Conservation (phyloP, 1,284 basidiomycete species). For the Flammula alnicola region DNA sequence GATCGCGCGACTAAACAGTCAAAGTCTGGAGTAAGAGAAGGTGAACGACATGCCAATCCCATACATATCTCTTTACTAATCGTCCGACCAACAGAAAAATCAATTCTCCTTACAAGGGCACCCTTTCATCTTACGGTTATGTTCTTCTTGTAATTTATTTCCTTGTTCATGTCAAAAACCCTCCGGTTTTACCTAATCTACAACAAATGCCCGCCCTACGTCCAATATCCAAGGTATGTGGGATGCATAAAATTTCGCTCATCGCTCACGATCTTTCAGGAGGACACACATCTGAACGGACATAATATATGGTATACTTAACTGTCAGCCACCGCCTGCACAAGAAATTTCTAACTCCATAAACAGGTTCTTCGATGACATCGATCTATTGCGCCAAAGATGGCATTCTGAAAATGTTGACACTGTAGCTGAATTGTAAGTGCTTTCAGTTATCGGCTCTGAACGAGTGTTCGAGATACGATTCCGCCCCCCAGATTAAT, state of each 20-base stretch:
- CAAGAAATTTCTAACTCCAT: slow-evolving; percentile 6
- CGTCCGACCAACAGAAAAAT: slow-evolving; percentile 72
- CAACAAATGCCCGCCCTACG: slow-evolving; percentile 88
- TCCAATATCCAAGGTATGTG: slow-evolving; percentile 70
- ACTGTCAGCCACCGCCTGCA: slow-evolving; percentile 14
- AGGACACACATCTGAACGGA: slow-evolving; percentile 85
- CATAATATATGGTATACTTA: slow-evolving; percentile 77
- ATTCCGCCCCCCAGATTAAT: slow-evolving; percentile 65
- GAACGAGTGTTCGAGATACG: slow-evolving; percentile 8
- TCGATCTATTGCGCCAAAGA: slow-evolving; percentile 86
- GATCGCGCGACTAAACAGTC: slow-evolving; percentile 53
- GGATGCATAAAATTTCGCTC: not conserved
- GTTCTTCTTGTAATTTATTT: slow-evolving; percentile 98
- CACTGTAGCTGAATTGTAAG: slow-evolving; percentile 90
- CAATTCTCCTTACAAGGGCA: slow-evolving; percentile 97
- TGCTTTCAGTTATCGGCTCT: slow-evolving; percentile 20
- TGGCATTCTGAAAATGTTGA: slow-evolving; percentile 96
- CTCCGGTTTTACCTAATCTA: slow-evolving; percentile 90
- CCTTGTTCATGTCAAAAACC: slow-evolving; percentile 95
- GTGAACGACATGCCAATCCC: slow-evolving; percentile 46
- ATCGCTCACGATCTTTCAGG: slow-evolving; percentile 47
- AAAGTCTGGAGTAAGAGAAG: slow-evolving; percentile 99
- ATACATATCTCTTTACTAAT: slow-evolving; percentile 3
- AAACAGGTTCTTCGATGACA: slow-evolving; percentile 94
- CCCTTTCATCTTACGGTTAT: slow-evolving; percentile 96